Evolutionary conservation across 768 basidiomycete genomes (phyloP).

Genomic region (Serendipita indica): DNA sequence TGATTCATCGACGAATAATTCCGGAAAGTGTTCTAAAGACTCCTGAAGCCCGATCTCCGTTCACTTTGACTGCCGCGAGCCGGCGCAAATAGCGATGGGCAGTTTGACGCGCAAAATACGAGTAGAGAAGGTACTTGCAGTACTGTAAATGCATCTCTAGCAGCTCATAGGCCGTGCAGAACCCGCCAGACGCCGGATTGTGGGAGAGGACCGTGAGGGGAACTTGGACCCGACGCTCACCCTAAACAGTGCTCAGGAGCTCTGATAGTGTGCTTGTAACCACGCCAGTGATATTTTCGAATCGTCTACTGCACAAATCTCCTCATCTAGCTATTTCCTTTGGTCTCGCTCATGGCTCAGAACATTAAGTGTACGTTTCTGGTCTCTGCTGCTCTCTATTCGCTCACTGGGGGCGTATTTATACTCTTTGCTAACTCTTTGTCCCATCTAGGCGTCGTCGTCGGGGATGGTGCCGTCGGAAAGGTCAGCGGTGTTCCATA

Average conservation of each 20-base stretch:
- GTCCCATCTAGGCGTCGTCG: conserved; percentile 67
- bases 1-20: too few relatives aligned
- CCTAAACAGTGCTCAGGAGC: conserved; percentile 2
- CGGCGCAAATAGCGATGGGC: too few relatives aligned
- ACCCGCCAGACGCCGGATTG: too few relatives aligned
- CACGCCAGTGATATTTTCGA: not conserved
- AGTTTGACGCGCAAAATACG: too few relatives aligned
- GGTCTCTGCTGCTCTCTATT: not conserved
- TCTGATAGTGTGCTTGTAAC: not conserved
- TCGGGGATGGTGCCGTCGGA: conserved; percentile 96
- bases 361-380: conserved; percentile 7
- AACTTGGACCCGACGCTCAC: too few relatives aligned
- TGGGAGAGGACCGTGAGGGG: not conserved
- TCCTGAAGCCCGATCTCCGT: too few relatives aligned
- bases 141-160: too few relatives aligned
- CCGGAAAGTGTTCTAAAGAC: too few relatives aligned
- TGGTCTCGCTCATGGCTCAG: conserved; percentile 6
- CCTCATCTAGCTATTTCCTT: conserved; percentile 5
- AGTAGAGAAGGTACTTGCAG: too few relatives aligned
- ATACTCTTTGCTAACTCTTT: not conserved
- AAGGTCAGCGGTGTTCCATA: conserved; percentile 42
- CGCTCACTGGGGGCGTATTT: not conserved
- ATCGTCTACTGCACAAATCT: not conserved
- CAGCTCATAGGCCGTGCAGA: too few relatives aligned
- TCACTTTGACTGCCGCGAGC: too few relatives aligned